Evolutionary conservation across 331 rosid species (phyloP).

Genomic region (Rosa hybrid): DNA sequence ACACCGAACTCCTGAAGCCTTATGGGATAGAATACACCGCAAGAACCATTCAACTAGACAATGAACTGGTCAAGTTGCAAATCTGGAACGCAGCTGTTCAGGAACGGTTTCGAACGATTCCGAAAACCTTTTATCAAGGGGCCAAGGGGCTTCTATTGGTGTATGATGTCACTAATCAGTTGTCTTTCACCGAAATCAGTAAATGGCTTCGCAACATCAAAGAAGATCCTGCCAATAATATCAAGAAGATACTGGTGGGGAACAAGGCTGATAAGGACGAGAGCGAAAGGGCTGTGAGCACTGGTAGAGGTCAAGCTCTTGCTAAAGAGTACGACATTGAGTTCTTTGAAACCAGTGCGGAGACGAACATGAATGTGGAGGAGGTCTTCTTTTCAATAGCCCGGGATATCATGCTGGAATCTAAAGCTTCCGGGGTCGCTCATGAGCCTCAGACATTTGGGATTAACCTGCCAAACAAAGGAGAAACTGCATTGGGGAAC

Average conservation of each 20-base stretch:
- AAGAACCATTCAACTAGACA: slow-evolving; percentile 79
- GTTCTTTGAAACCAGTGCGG: slow-evolving; percentile 86
- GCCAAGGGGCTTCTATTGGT: slow-evolving; percentile 87
- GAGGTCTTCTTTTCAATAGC: slow-evolving; percentile 74
- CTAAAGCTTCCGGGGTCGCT: not conserved
- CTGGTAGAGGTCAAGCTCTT: slow-evolving; percentile 81
- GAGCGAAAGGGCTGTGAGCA: slow-evolving; percentile 78
- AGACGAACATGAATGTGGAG: slow-evolving; percentile 80
- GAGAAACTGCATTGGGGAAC: not conserved
- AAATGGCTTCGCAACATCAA: slow-evolving; percentile 83
- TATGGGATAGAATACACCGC: not conserved
- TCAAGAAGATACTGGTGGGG: slow-evolving; percentile 73
- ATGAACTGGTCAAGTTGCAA: slow-evolving; percentile 69
- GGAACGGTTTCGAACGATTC: slow-evolving; percentile 72
- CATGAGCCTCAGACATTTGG: not conserved
- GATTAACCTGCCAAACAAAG: not conserved
- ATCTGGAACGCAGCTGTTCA: slow-evolving; percentile 85
- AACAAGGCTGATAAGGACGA: slow-evolving; percentile 93
- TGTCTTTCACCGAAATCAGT: slow-evolving; percentile 73
- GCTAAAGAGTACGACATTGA: slow-evolving; percentile 81
- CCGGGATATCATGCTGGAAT: slow-evolving; percentile 55
- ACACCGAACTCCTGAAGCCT: not conserved
- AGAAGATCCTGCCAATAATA: slow-evolving; percentile 22
- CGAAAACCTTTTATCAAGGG: slow-evolving; percentile 78
- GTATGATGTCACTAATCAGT: slow-evolving; percentile 81